Evolutionary conservation across 495 filamentous ascomycete species (phyloP).

Genomic region (Bryoglossum gracile): DNA sequence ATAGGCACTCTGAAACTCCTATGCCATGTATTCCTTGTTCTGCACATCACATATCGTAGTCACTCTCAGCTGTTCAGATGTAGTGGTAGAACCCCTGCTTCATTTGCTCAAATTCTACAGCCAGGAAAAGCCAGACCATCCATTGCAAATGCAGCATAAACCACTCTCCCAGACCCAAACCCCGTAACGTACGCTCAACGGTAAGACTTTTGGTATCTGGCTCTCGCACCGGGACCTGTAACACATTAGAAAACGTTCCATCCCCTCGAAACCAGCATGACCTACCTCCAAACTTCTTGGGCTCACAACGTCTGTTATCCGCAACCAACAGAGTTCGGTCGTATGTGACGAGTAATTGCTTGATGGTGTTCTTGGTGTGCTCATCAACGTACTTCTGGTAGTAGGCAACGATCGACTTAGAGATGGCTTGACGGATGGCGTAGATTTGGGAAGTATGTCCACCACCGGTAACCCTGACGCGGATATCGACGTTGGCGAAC

Average conservation of each 20-base stretch:
- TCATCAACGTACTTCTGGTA: conserved; percentile 99
- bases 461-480: conserved; percentile 91
- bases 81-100: conserved; percentile 17
- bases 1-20: too few relatives aligned
- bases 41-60: too few relatives aligned
- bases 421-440: conserved; percentile 96
- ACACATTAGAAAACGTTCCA: conserved; percentile 23
- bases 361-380: conserved; percentile 98
- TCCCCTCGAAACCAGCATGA: conserved; percentile 6
- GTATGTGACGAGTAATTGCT: conserved; percentile 88
- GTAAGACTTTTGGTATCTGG: conserved; percentile 89
- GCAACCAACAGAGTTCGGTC: conserved; percentile 96
- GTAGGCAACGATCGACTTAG: conserved; percentile 97
- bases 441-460: conserved; percentile 98
- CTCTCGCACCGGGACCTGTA: conserved; percentile 76
- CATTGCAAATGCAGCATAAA: conserved; percentile 29
- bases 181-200: conserved; percentile 39
- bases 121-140: conserved; percentile 23
- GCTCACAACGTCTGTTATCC: conserved; percentile 90
- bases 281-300: conserved; percentile 72
- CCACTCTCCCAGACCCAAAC: conserved; percentile 20
- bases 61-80: too few relatives aligned
- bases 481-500: conserved; percentile 95
- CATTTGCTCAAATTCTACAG: conserved; percentile 26
- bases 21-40: too few relatives aligned